A percentile compares a stretch with the other conserved stretches of the same genome.
These are phyloP conservation scores for Polytrichum formosum DNA, from an alignment of 225 moss, liverwort and hornwort genomes.

Conservation along the genomic window DNA sequence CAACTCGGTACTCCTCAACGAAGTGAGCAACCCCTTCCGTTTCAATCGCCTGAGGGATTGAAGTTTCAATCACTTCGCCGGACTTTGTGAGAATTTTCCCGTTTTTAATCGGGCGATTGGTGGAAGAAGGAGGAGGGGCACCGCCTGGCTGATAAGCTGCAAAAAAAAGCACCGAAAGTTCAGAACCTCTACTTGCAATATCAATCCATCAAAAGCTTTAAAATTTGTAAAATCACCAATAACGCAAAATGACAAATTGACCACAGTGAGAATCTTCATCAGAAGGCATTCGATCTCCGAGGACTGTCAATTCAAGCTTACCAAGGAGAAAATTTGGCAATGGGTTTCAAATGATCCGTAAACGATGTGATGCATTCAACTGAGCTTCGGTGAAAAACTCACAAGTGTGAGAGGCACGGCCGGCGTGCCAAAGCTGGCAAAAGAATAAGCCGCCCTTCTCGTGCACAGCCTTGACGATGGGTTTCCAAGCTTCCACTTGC, in stretches of 20 bases:
- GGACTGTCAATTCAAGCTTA: no score
- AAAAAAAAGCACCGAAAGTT: no score
- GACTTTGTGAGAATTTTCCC: background rate
- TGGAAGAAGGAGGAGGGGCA: conserved; percentile 12
- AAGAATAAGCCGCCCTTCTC: conserved; percentile 25
- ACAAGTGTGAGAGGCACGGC: conserved; percentile 21
- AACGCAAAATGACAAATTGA: no score
- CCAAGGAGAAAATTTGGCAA: no score
- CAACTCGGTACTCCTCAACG: conserved; percentile 16
- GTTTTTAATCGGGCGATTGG: background rate
- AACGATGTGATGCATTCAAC: no score
- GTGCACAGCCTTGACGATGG: conserved; percentile 26
- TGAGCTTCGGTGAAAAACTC: background rate
- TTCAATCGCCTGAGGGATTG: conserved; percentile 15
- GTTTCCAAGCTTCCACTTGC: conserved; percentile 33
- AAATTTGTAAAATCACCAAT: no score
- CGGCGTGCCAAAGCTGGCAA: conserved; percentile 23
- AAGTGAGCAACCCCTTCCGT: conserved; percentile 20
- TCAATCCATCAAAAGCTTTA: no score
- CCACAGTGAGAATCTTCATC: no score
- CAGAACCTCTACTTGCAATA: no score
- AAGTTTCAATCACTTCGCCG: background rate
- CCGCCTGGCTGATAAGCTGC: conserved; percentile 23
- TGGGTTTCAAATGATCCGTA: no score
- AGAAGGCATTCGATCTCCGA: no score